Conservation (phyloP, 1,284 basidiomycete species). For the Papiliotrema laurentii region DNA sequence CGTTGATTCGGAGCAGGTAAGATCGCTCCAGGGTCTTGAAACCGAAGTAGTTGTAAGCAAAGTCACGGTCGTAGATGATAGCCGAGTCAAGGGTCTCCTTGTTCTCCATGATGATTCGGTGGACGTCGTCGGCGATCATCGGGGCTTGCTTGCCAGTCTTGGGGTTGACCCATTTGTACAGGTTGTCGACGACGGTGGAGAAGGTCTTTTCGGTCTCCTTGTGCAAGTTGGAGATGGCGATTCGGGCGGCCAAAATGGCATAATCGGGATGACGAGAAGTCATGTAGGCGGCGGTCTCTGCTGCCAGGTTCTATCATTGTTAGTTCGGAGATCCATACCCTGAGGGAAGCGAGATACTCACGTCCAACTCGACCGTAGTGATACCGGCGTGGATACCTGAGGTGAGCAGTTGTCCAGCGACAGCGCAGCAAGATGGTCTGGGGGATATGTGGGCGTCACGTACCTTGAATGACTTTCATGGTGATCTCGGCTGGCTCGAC, state of each 20-base stretch:
- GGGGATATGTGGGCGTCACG: not conserved
- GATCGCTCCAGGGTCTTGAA: constrained; percentile 99
- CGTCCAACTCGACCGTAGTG: constrained; percentile 95
- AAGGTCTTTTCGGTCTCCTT: constrained; percentile 99
- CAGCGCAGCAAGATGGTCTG: not conserved
- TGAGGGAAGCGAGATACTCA: constrained; percentile 47
- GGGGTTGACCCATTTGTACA: constrained; percentile 94
- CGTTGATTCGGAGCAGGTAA: constrained; percentile 90
- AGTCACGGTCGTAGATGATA: constrained; percentile 97
- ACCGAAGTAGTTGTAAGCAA: constrained; percentile 95
- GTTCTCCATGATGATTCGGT: constrained; percentile 77
- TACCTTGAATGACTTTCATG: constrained; percentile 88
- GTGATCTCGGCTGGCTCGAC: constrained; percentile 93
- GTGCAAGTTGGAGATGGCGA: constrained; percentile 97
- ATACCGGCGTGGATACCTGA: constrained; percentile 5
- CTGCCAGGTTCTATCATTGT: constrained; percentile 72
- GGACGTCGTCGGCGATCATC: constrained; percentile 89
- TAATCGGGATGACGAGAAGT: constrained; percentile 98
- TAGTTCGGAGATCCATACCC: not conserved
- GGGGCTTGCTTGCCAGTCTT: constrained; percentile 83
- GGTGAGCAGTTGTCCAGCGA: too few species aligned
- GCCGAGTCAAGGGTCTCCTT: constrained; percentile 83
- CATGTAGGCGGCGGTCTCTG: constrained; percentile 95
- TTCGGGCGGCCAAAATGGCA: constrained; percentile 94
- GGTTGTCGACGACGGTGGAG: constrained; percentile 82